Evolutionary conservation across 2,329 filamentous ascomycete genomes (phyloP).

Genomic region (Stemphylium beticola): DNA sequence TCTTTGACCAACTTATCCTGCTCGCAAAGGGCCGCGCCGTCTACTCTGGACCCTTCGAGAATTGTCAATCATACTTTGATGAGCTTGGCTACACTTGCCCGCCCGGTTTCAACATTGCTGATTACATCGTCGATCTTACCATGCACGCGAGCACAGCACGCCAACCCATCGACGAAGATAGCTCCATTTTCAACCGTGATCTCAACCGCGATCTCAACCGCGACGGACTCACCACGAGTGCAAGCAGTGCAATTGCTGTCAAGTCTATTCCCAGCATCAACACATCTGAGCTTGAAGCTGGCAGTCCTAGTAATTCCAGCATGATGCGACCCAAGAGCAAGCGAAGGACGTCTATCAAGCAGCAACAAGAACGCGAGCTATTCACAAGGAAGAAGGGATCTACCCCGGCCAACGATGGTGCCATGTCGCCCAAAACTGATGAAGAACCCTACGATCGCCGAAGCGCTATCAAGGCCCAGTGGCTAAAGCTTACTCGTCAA

Average conservation of each 20-base stretch:
- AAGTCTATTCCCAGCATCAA: conserved; percentile 90
- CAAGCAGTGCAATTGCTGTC: conserved; percentile 84
- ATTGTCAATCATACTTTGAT: conserved; percentile 93
- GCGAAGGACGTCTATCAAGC: conserved; percentile 79
- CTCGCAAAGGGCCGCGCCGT: conserved; percentile 88
- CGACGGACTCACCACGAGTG: conserved; percentile 72
- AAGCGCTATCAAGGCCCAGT: conserved; percentile 60
- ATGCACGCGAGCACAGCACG: conserved; percentile 82
- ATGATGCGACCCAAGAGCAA: conserved; percentile 68
- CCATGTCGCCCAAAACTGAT: conserved; percentile 66
- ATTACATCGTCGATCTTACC: conserved; percentile 95
- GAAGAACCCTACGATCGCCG: conserved; percentile 63
- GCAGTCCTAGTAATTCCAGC: conserved; percentile 66
- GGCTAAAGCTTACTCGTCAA: conserved; percentile 65
- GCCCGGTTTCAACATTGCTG: conserved; percentile 97
- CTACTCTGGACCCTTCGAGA: conserved; percentile 87
- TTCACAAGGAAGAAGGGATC: conserved; percentile 80
- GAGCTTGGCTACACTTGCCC: conserved; percentile 90
- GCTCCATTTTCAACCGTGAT: conserved; percentile 65
- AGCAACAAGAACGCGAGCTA: conserved; percentile 87
- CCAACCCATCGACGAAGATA: conserved; percentile 62
- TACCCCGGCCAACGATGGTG: conserved; percentile 55
- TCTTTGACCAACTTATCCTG: conserved; percentile 93
- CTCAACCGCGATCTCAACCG: conserved; percentile 68
- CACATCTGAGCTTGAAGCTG: conserved; percentile 71